A percentile compares a stretch with the other conserved stretches of the same genome.
Evolutionary conservation across 306 rosid genomes (phyloP).

Genomic region (Acmispon strigosus): DNA sequence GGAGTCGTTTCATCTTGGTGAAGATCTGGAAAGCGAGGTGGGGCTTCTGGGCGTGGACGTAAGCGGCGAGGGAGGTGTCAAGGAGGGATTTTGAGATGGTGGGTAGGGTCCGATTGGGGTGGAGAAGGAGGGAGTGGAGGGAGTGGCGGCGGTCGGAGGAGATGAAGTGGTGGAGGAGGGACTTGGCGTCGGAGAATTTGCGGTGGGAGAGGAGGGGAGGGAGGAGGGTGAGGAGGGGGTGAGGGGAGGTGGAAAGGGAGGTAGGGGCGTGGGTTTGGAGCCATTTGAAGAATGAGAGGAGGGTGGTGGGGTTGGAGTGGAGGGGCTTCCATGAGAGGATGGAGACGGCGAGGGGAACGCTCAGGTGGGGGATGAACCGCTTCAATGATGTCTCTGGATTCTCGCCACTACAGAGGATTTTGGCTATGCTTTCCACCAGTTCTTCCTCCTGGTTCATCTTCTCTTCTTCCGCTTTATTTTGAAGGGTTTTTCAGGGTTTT

Average conservation of each 20-base stretch:
- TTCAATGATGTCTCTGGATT: neutral
- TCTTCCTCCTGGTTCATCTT: neutral
- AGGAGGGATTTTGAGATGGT: constrained; percentile 34
- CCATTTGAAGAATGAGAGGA: constrained; percentile 57
- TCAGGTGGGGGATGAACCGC: constrained; percentile 38
- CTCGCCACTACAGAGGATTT: constrained; percentile 16
- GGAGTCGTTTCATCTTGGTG: constrained; percentile 55
- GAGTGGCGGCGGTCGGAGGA: constrained; percentile 49
- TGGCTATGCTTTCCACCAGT: constrained; percentile 4
- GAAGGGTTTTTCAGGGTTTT: neutral
- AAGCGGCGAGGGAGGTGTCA: constrained; percentile 68
- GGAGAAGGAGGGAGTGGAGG: constrained; percentile 51
- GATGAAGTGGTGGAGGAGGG: constrained; percentile 58
- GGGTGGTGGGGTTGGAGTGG: constrained; percentile 34
- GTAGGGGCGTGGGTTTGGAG: constrained; percentile 44
- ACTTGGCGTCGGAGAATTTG: constrained; percentile 58
- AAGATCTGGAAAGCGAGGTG: constrained; percentile 59
- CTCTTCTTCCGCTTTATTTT: neutral
- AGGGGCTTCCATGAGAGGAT: constrained; percentile 46
- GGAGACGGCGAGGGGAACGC: constrained; percentile 40
- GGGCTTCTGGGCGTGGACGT: constrained; percentile 43
- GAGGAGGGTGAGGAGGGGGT: constrained; percentile 54
- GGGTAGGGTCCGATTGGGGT: constrained; percentile 22
- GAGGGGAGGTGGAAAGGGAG: constrained; percentile 36
- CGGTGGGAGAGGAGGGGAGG: constrained; percentile 51